phyloP scores from a whole-genome alignment of 2,329 filamentous ascomycete genomes.

The Fusarium temperatum region DNA sequence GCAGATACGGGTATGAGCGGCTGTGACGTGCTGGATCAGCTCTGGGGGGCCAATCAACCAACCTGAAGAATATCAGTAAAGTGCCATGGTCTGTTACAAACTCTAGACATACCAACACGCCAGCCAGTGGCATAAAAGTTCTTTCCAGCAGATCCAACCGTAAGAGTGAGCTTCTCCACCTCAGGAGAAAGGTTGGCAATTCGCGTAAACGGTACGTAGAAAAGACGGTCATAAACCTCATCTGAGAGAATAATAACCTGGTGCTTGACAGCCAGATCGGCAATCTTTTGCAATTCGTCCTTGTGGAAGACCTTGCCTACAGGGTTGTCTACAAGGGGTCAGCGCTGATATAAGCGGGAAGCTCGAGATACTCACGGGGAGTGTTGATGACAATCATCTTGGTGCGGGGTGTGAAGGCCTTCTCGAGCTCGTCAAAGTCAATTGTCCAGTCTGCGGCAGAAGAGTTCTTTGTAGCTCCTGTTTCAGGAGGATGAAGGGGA shows the following conservation, averaged over 20 bases:
- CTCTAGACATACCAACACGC: conserved; percentile 71
- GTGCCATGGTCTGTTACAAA: neutral
- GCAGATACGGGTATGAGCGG: conserved; percentile 95
- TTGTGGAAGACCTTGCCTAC: conserved; percentile 94
- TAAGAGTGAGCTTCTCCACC: conserved; percentile 86
- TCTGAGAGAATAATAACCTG: conserved; percentile 93
- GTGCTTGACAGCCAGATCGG: conserved; percentile 88
- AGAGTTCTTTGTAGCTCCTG: conserved; percentile 81
- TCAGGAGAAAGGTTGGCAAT: conserved; percentile 92
- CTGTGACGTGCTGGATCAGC: conserved; percentile 89
- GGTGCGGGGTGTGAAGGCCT: conserved; percentile 82
- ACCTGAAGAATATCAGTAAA: conserved; percentile 53
- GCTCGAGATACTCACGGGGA: conserved; percentile 55
- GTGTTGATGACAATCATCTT: conserved; percentile 96
- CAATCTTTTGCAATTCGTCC: conserved; percentile 84
- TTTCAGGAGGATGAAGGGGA: conserved; percentile 86
- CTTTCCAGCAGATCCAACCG: conserved; percentile 95
- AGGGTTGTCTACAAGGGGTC: conserved; percentile 74
- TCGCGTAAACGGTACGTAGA: conserved; percentile 93
- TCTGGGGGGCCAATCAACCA: conserved; percentile 92
- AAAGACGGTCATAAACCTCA: conserved; percentile 94
- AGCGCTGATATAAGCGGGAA: neutral
- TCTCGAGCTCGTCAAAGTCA: conserved; percentile 83
- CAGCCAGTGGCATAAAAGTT: conserved; percentile 98
- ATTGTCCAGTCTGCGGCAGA: conserved; percentile 90